Base-by-base conservation (phyloP, 164 flowering plant species). In the Annona cherimola region DNA sequence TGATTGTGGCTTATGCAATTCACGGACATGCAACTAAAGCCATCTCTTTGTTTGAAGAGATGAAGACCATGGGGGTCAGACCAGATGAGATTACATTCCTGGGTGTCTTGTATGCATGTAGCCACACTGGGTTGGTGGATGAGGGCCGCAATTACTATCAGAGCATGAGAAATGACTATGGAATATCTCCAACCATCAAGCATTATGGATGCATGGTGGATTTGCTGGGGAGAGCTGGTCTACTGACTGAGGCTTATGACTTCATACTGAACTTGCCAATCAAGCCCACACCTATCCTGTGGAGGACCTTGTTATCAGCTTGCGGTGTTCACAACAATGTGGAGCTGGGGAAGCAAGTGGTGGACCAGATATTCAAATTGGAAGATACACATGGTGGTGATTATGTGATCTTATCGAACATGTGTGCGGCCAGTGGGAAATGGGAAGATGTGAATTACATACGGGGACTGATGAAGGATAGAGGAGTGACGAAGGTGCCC, bases 121-220 rank as follows among this genome's bases (percentile, higher is more conserved):
- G 86, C 68, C 90, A 90, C 73, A 75, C 83, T 18, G 95, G 92
- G 59, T 70, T 86, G 72, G 84, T 85, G 5, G 84, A 83, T 50
- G 85, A 86, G 70, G 92, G 96, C 26, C 74, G 72, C n/a, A 19
- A 20, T 42, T 87, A 81, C 76, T 89, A 84, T 75, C 42, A 76
- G n/a, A 74, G 80, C 69, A 89, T 89, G 96, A 81, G 39, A 14
- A 78, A 75, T 35, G 63, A 73, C 16, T 85, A 83, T 67, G 81
- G 84, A 61, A 78, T 90, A 73, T 43, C 43, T 73, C 88, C 90
- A 9, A 75, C 81, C 59, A 86, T 87, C 61, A 86, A 90, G 80
- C 93, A 90, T 76, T 89, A 84, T 74, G 93, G 93, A 6, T 87
- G 89, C 74, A 80, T 90, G 85, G 87, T 90, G 46, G 96, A 89